These are phyloP conservation scores for Clonostachys byssicola DNA, from an alignment of 2,329 filamentous ascomycete species.

Conservation along the genomic window DNA sequence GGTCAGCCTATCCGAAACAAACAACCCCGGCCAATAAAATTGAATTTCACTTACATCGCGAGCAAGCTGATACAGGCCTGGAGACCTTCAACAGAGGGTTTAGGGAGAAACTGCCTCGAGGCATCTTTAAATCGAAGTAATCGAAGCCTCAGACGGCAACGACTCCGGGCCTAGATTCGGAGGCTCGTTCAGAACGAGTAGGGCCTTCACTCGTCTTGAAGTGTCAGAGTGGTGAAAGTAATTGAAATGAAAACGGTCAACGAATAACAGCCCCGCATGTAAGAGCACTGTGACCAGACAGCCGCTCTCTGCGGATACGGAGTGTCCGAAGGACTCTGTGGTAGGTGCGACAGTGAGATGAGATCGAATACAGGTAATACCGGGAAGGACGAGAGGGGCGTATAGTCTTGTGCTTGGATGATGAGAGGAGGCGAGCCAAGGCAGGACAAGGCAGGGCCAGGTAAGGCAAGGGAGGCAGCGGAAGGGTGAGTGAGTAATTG, in stretches of 20 bases:
- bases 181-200: background rate
- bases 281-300: too few species aligned
- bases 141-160: background rate
- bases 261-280: too few species aligned
- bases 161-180: background rate
- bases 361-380: background rate
- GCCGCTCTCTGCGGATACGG: too few species aligned
- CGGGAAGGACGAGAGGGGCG: background rate
- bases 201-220: too few species aligned
- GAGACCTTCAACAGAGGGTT: conserved; percentile 68
- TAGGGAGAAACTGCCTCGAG: conserved; percentile 42
- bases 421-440: background rate
- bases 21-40: background rate
- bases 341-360: background rate
- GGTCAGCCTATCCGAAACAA: background rate
- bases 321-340: background rate
- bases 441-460: background rate
- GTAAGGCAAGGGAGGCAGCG: background rate
- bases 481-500: too few species aligned
- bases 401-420: background rate
- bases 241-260: too few species aligned
- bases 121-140: conserved; percentile 22
- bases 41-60: conserved; percentile 52
- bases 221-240: too few species aligned
- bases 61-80: conserved; percentile 75